phyloP scores from a whole-genome alignment of 2,329 filamentous ascomycete species.

The Talaromyces sp. region DNA sequence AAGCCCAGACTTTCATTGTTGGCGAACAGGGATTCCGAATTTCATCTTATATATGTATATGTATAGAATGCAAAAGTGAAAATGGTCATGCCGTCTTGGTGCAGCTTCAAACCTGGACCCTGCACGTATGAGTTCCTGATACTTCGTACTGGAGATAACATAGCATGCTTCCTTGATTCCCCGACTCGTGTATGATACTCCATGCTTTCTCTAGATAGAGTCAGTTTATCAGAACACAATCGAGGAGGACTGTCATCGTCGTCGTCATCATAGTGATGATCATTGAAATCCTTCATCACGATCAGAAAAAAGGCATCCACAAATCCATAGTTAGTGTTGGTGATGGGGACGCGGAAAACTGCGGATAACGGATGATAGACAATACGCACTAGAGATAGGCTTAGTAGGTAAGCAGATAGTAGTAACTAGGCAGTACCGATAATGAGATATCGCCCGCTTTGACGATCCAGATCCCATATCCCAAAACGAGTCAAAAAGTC shows the following conservation, averaged over 20 bases:
- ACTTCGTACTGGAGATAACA: not conserved
- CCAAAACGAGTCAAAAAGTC: constrained; percentile 32
- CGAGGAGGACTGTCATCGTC: not conserved
- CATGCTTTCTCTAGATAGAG: not conserved
- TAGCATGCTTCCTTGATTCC: not conserved
- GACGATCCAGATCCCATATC: constrained; percentile 18
- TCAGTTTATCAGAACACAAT: not conserved
- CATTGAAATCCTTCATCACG: not conserved
- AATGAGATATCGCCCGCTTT: constrained; percentile 4
- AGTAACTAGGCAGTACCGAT: not conserved
- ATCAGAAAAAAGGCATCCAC: not conserved
- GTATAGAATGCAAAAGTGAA: not conserved
- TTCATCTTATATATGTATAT: not conserved
- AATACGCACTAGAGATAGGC: not conserved
- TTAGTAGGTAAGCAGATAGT: not conserved
- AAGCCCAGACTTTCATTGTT: not conserved
- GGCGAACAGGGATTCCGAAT: not conserved
- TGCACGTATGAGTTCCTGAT: not conserved
- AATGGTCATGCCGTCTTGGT: not conserved
- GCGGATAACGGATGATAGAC: constrained; percentile 11
- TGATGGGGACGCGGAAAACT: constrained; percentile 17
- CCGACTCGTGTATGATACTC: not conserved
- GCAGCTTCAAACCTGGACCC: not conserved
- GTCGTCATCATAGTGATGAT: not conserved
- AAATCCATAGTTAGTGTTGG: not conserved